Percentiles rank a stretch among this genome's conserved stretches.
Conservation (phyloP, 345 rosid species). For the Dovyalis caffra region DNA sequence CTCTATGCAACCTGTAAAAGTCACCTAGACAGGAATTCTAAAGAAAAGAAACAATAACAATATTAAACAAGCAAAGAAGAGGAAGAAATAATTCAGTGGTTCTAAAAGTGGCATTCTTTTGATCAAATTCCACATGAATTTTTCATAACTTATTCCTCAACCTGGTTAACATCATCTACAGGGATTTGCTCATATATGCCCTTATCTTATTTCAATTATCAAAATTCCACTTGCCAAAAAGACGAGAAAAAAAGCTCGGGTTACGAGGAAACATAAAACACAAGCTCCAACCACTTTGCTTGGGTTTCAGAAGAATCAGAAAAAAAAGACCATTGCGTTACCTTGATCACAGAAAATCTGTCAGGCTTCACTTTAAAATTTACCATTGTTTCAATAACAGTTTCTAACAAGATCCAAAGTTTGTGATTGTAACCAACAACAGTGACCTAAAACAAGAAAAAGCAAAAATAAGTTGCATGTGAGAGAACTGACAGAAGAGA, state of each 20-base stretch:
- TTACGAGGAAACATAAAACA: neutral
- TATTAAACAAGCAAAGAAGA: neutral
- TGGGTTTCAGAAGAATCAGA: neutral
- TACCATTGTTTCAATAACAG: conserved; percentile 61
- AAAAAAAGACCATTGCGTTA: conserved; percentile 22
- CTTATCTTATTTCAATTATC: neutral
- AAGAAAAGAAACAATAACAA: neutral
- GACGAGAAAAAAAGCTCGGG: neutral
- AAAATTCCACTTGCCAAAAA: neutral
- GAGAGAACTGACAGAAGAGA: neutral
- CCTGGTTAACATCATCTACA: neutral
- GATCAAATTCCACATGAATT: neutral
- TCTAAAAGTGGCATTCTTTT: neutral
- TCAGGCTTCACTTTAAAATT: conserved; percentile 73
- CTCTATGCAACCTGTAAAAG: too few relatives aligned
- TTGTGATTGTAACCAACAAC: conserved; percentile 89
- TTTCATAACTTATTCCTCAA: neutral
- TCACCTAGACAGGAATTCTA: too few relatives aligned
- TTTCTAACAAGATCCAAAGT: conserved; percentile 72
- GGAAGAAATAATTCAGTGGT: neutral
- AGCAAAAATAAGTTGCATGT: neutral
- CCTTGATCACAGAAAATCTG: conserved; percentile 89
- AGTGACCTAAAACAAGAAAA: conserved; percentile 47
- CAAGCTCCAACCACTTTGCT: neutral
- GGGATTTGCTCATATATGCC: neutral